Evolutionary conservation across 2,329 filamentous ascomycete species (phyloP).

Genomic region (Alternaria dauci): DNA sequence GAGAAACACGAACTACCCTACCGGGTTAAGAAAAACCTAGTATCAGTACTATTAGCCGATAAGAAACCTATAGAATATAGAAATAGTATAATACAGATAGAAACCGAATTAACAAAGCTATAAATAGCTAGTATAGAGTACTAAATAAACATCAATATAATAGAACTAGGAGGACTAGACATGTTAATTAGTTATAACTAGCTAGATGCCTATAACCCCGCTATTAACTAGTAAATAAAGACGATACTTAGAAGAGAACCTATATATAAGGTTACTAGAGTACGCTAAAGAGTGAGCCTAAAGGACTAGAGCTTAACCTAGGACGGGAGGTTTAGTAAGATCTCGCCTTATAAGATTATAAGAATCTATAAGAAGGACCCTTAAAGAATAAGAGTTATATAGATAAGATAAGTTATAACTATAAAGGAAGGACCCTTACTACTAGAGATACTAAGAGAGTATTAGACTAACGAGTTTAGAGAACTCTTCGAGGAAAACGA

Average conservation of each 20-base stretch:
- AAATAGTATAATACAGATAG: no score
- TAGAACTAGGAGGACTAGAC: neutral
- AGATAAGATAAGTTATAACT: neutral
- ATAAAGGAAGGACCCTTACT: neutral
- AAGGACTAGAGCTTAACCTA: neutral
- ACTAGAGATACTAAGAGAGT: conserved; percentile 3
- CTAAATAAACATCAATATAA: no score
- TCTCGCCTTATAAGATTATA: neutral
- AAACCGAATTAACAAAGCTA: no score
- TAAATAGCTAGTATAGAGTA: no score
- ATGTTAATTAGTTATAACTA: no score
- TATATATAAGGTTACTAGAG: neutral
- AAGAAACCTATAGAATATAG: no score
- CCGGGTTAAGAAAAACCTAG: neutral
- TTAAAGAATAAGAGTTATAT: neutral
- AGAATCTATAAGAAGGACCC: conserved; percentile 2
- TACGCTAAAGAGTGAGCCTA: neutral
- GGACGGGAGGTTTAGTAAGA: neutral
- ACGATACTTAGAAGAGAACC: neutral
- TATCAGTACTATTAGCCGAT: neutral
- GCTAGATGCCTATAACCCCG: no score
- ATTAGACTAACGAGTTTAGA: neutral
- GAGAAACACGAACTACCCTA: neutral
- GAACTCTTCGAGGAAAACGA: no score
- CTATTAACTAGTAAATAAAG: neutral